Evolutionary conservation across 495 filamentous ascomycete species (phyloP).

Genomic region (Hypoxylon crocopeplum): DNA sequence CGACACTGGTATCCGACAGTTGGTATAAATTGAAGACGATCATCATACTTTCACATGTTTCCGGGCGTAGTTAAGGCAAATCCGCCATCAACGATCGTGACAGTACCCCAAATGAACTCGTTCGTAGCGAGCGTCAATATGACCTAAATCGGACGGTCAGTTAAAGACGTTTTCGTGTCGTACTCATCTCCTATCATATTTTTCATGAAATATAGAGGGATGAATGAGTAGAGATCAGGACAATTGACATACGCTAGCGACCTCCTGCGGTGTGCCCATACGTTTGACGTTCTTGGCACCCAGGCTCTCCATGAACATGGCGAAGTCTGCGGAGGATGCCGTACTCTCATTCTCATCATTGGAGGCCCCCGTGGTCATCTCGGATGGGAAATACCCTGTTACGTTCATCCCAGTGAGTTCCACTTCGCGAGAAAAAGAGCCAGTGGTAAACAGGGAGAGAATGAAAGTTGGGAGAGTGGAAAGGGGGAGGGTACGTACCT

Average conservation of each 20-base stretch:
- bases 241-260: conserved; percentile 35
- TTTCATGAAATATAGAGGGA: too few relatives aligned
- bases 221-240: neutral
- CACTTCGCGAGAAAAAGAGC: too few relatives aligned
- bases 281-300: conserved; percentile 30
- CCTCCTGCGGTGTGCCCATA: conserved; percentile 35
- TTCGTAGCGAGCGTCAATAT: conserved; percentile 36
- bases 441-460: too few relatives aligned
- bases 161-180: neutral
- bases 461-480: neutral
- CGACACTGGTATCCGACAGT: too few relatives aligned
- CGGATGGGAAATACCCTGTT: conserved; percentile 66
- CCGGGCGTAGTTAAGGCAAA: conserved; percentile 9
- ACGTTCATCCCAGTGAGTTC: neutral
- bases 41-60: conserved; percentile 7
- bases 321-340: conserved; percentile 6
- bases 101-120: conserved; percentile 39
- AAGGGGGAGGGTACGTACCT: conserved; percentile 51
- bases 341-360: conserved; percentile 61
- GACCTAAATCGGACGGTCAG: conserved; percentile 10
- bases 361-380: conserved; percentile 63
- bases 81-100: conserved; percentile 30
- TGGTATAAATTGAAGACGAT: neutral
- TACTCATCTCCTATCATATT: too few relatives aligned
- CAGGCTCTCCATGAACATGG: conserved; percentile 16